Evolutionary conservation across 2,329 filamentous ascomycete genomes (phyloP), one percentile per base, ranked within the genome.

Genomic region (Colletotrichum tabaci): DNA sequence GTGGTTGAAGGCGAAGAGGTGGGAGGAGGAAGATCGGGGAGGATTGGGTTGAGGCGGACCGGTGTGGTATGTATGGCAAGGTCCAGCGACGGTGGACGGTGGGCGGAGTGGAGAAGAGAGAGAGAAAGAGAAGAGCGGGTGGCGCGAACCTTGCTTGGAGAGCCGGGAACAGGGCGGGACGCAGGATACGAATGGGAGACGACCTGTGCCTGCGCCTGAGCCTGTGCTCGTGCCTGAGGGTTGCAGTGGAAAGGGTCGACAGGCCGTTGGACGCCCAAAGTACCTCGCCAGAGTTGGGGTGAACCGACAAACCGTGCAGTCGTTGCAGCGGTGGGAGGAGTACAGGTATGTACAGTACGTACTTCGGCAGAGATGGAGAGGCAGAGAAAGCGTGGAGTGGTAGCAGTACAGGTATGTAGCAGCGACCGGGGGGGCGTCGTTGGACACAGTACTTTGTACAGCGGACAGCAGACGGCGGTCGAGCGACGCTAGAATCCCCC

Each of bases 51-150:
- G 68, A 73, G 72, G 72, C 72, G 72, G 72, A 50, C 65, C 72
- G 69, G 72, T 72, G 69, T 71, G 49, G 69, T 73, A 73, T 72
- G 72, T 72, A 72, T 73, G 67, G 70, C 70, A 72, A 61, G 70
- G 40, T 66, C 66, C 53, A 61, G 70, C 64, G 64, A 71, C 61
- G 70, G 61, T 66, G 61, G 64, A 71, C 61, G 70, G 66, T 66
- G 61, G 70, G 63, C 63, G 62, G 70, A 57, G 71, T 72, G 71
- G 67, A 63, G 67, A 53, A 71, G 61, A 68, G 30, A 35, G 30
- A 35, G 30, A 35, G 30, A 55, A 15, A 44, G 42, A 56, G 55
- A 67, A 66, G 68, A 72, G 61, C 64, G 72, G 72, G 72, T 72
- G 72, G 71, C 60, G 72, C 64, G 56, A 69, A 64, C 66, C 66